These are phyloP conservation scores for Phaffia rhodozyma DNA, from an alignment of 1,284 basidiomycete species.

Conservation along the genomic window DNA sequence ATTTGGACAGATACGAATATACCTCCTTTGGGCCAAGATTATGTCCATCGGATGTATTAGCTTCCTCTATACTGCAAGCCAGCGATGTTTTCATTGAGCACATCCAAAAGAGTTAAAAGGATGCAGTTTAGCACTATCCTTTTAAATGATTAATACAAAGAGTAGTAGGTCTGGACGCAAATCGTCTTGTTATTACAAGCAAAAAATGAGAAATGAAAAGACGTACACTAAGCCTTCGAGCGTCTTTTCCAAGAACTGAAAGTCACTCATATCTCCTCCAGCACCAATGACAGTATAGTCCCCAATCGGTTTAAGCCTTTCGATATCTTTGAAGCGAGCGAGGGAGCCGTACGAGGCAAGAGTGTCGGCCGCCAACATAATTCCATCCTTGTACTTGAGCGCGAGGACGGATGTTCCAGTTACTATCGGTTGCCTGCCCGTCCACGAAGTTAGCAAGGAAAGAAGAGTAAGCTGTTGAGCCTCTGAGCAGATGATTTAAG, in stretches of 20 bases:
- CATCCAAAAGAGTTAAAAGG: background rate
- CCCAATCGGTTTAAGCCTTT: conserved; percentile 75
- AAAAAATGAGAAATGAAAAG: too few species aligned
- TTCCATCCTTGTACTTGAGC: conserved; percentile 86
- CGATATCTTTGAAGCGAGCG: conserved; percentile 90
- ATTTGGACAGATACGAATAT: conserved; percentile 80
- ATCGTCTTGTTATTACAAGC: too few species aligned
- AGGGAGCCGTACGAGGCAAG: conserved; percentile 96
- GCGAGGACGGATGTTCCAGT: conserved; percentile 94
- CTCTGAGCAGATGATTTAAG: background rate
- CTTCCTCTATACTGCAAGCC: conserved; percentile 49
- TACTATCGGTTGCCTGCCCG: conserved; percentile 73
- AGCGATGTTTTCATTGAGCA: background rate
- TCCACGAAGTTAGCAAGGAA: conserved; percentile 10
- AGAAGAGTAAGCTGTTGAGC: background rate
- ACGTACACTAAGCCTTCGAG: conserved; percentile 54
- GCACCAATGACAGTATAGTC: conserved; percentile 78
- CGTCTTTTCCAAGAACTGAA: conserved; percentile 77
- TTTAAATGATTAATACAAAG: too few species aligned
- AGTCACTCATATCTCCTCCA: conserved; percentile 95
- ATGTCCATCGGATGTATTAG: conserved; percentile 58
- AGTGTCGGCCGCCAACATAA: conserved; percentile 99
- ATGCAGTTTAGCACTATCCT: background rate
- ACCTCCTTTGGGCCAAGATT: conserved; percentile 75
- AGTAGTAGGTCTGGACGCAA: too few species aligned